These are phyloP conservation scores for Leptodontidium sp. DNA, from an alignment of 2,329 filamentous ascomycete species.

Conservation along the genomic window DNA sequence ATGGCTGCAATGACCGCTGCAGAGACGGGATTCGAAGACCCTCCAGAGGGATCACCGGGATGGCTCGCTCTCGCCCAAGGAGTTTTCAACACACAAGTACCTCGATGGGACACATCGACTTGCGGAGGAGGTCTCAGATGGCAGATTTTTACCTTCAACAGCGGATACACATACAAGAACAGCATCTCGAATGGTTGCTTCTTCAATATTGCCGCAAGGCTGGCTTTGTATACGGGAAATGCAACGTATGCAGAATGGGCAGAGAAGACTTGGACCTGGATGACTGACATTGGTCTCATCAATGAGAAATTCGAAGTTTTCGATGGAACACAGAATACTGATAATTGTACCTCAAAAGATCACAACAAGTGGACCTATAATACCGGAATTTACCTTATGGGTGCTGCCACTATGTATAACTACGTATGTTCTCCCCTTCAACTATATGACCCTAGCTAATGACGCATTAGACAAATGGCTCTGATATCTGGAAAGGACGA, in stretches of 20 bases:
- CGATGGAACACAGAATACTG: conserved; percentile 65
- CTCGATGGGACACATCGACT: conserved; percentile 72
- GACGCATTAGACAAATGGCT: conserved; percentile 41
- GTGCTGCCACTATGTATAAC: conserved; percentile 57
- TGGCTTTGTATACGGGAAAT: conserved; percentile 81
- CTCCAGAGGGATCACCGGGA: conserved; percentile 61
- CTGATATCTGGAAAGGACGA: conserved; percentile 62
- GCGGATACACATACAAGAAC: conserved; percentile 80
- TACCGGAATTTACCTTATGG: conserved; percentile 70
- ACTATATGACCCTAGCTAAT: conserved; percentile 21
- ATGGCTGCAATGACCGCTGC: conserved; percentile 75
- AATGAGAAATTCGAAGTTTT: conserved; percentile 61
- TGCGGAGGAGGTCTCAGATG: conserved; percentile 80
- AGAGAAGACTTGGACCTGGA: conserved; percentile 76
- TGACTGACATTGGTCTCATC: conserved; percentile 63
- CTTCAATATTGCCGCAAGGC: conserved; percentile 68
- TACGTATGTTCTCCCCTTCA: conserved; percentile 50
- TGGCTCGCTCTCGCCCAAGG: conserved; percentile 79
- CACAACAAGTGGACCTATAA: conserved; percentile 76
- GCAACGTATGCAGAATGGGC: conserved; percentile 81
- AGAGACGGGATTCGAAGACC: conserved; percentile 69
- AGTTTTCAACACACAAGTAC: conserved; percentile 80
- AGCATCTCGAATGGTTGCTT: conserved; percentile 69
- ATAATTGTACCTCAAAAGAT: conserved; percentile 66
- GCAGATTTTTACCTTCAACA: conserved; percentile 87